Percentiles rank a stretch among this genome's conserved stretches.
These are phyloP conservation scores for Aspergillus hiratsukae DNA, from an alignment of 2,329 filamentous ascomycete species.

Conservation along the genomic window DNA sequence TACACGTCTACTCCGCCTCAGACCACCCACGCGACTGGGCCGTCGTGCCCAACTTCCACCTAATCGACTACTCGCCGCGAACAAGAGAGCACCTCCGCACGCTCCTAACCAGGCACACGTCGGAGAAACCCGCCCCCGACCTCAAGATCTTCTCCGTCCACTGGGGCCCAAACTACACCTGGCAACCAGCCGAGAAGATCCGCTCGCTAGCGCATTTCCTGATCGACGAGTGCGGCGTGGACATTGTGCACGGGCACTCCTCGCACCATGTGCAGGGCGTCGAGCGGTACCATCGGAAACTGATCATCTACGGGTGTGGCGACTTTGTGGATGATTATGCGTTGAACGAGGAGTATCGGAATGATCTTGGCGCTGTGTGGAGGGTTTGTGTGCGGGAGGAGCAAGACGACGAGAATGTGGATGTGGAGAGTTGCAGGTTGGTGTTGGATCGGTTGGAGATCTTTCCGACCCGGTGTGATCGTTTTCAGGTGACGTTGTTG, in stretches of 20 bases:
- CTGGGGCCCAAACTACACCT: conserved; percentile 40
- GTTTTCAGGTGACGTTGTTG: conserved; percentile 31
- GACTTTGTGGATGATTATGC: conserved; percentile 44
- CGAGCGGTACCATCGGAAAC: conserved; percentile 31
- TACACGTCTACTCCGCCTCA: conserved; percentile 34
- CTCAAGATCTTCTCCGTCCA: conserved; percentile 39
- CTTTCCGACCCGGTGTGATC: conserved; percentile 32
- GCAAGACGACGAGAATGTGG: neutral
- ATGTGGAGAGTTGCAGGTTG: conserved; percentile 7
- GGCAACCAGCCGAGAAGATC: conserved; percentile 30
- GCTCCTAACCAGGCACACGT: conserved; percentile 6
- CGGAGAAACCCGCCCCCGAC: conserved; percentile 13
- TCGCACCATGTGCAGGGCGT: conserved; percentile 41
- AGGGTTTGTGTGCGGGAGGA: conserved; percentile 27
- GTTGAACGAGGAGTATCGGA: conserved; percentile 29
- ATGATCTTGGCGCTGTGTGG: conserved; percentile 40
- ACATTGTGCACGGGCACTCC: conserved; percentile 41
- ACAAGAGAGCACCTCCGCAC: conserved; percentile 21
- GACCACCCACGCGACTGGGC: conserved; percentile 36
- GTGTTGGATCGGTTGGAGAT: conserved; percentile 28
- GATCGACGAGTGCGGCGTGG: conserved; percentile 39
- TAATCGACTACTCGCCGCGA: conserved; percentile 31
- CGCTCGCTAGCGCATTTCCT: conserved; percentile 35
- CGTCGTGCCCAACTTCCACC: conserved; percentile 29
- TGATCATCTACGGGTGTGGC: conserved; percentile 40